Percentiles rank a stretch among this genome's conserved stretches.
phyloP scores from a whole-genome alignment of 2,329 filamentous ascomycete genomes.

The Fusarium paranaense region DNA sequence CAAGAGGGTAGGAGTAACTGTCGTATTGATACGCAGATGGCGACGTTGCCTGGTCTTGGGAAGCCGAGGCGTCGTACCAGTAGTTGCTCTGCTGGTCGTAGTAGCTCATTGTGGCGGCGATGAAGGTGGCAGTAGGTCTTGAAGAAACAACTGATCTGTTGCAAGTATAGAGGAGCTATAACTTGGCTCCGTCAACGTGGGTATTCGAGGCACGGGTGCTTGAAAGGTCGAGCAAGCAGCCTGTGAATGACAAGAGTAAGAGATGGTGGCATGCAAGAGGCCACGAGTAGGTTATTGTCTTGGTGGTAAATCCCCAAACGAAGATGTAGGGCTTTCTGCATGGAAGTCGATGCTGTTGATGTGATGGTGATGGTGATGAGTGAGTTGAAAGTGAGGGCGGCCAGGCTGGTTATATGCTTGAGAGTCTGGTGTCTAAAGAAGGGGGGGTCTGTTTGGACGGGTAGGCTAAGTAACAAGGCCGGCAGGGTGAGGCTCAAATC shows the following conservation, averaged over 20 bases:
- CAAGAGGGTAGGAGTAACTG: constrained; percentile 44
- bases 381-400: constrained; percentile 4
- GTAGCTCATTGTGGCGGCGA: constrained; percentile 25
- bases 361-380: constrained; percentile 1
- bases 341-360: constrained; percentile 25
- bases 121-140: not conserved
- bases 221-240: constrained; percentile 25
- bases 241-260: constrained; percentile 1
- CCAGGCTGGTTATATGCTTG: constrained; percentile 29
- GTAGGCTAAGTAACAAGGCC: constrained; percentile 14
- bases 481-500: constrained; percentile 43
- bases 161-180: not conserved
- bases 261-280: constrained; percentile 23
- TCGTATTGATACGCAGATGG: constrained; percentile 30
- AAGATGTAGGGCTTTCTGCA: constrained; percentile 23
- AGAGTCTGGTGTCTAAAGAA: not conserved
- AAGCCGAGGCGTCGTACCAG: constrained; percentile 30
- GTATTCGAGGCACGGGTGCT: constrained; percentile 15
- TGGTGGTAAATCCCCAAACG: constrained; percentile 30
- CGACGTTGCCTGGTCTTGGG: constrained; percentile 35
- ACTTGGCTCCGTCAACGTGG: constrained; percentile 7
- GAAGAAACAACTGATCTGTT: not conserved
- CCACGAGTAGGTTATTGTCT: constrained; percentile 29
- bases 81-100: constrained; percentile 23
- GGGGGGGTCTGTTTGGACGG: constrained; percentile 7